Percentiles rank a stretch among this genome's conserved stretches.
Evolutionary conservation across 148 eudicot species (phyloP).

Genomic region (Rhododendron ovatum): DNA sequence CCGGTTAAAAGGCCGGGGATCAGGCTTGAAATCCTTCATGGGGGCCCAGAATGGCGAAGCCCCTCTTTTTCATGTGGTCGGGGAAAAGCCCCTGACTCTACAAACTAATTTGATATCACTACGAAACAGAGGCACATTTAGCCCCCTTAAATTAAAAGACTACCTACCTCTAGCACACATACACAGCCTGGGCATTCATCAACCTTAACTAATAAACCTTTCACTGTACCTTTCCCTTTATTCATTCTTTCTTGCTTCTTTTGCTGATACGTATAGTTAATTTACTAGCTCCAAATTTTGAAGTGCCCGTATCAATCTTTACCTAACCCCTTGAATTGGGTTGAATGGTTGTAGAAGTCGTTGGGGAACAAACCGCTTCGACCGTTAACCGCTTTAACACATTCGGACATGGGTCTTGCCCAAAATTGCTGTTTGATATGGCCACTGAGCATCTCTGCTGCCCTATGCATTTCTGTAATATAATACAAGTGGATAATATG

Average conservation of each 20-base stretch:
- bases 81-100: background rate
- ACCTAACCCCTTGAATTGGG: slow-evolving; percentile 16
- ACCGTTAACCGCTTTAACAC: slow-evolving; percentile 76
- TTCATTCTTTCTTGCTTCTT: slow-evolving; percentile 2
- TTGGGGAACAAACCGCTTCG: slow-evolving; percentile 68
- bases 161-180: background rate
- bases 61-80: background rate
- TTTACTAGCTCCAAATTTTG: background rate
- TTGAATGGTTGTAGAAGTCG: slow-evolving; percentile 8
- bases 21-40: slow-evolving; percentile 1
- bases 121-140: background rate
- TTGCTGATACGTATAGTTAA: slow-evolving; percentile 9
- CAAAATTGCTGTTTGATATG: slow-evolving; percentile 75
- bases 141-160: slow-evolving; percentile 11
- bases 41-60: background rate
- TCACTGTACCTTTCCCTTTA: slow-evolving; percentile 3
- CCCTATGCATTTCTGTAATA: slow-evolving; percentile 72
- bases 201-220: slow-evolving; percentile 1
- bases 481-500: background rate
- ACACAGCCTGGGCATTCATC: slow-evolving; percentile 5
- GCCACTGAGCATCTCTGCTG: slow-evolving; percentile 67
- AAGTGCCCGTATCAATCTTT: background rate
- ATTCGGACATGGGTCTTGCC: slow-evolving; percentile 84
- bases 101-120: slow-evolving; percentile 3
- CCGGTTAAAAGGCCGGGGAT: slow-evolving; percentile 14